Conservation (phyloP, 2,329 filamentous ascomycete species). For the Macrophomina phaseolina region DNA sequence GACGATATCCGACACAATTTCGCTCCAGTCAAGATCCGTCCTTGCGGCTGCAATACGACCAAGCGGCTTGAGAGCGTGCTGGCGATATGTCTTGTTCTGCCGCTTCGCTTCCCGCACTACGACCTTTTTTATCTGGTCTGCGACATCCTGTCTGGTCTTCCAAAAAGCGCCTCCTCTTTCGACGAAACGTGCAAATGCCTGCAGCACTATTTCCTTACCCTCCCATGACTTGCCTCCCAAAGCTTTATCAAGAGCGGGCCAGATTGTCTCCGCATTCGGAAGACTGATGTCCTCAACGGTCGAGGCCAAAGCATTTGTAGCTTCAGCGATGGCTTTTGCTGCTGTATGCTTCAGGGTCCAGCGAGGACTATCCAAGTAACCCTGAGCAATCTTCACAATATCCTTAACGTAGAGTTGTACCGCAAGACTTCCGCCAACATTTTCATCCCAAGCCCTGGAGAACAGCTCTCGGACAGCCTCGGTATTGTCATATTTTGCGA, state of each 20-base stretch:
- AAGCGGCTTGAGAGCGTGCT: slow-evolving; percentile 73
- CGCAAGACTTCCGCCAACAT: slow-evolving; percentile 82
- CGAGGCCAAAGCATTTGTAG: slow-evolving; percentile 51
- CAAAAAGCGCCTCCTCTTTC: slow-evolving; percentile 66
- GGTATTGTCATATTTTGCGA: slow-evolving; percentile 84
- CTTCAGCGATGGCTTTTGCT: slow-evolving; percentile 78
- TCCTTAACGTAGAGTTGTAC: slow-evolving; percentile 85
- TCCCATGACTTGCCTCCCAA: slow-evolving; percentile 89
- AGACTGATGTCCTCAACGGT: slow-evolving; percentile 64
- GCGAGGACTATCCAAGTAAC: slow-evolving; percentile 76
- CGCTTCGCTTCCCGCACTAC: slow-evolving; percentile 86
- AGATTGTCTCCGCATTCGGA: slow-evolving; percentile 68
- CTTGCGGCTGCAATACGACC: slow-evolving; percentile 74
- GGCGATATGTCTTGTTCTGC: slow-evolving; percentile 83
- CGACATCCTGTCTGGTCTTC: slow-evolving; percentile 63
- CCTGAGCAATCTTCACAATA: slow-evolving; percentile 71
- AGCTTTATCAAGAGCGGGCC: slow-evolving; percentile 83
- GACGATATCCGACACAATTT: slow-evolving; percentile 69
- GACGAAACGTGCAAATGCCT: slow-evolving; percentile 79
- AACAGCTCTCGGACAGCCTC: slow-evolving; percentile 81
- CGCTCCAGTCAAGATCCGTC: slow-evolving; percentile 72
- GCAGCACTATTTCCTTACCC: slow-evolving; percentile 84
- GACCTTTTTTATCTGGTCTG: slow-evolving; percentile 71
- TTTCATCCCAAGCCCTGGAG: slow-evolving; percentile 84
- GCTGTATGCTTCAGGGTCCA: slow-evolving; percentile 92